These are phyloP conservation scores for Daldinia bambusicola DNA, from an alignment of 495 filamentous ascomycete genomes.

Conservation along the genomic window DNA sequence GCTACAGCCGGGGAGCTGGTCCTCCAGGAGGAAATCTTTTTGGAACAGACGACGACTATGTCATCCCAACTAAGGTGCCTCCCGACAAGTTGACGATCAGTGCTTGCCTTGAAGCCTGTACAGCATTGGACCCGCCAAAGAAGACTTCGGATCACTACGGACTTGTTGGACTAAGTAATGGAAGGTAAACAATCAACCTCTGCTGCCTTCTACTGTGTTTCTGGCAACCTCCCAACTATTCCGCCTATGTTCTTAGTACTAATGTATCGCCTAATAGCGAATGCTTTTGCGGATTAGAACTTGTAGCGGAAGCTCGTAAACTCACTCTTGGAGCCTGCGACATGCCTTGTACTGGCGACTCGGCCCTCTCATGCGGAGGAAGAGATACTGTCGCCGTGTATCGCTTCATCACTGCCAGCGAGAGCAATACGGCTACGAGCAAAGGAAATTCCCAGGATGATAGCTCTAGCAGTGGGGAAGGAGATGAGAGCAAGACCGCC, in stretches of 20 bases:
- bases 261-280: conserved; percentile 14
- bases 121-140: neutral
- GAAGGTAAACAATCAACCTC: conserved; percentile 24
- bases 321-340: conserved; percentile 30
- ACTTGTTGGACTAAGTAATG: conserved; percentile 34
- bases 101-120: conserved; percentile 32
- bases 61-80: neutral
- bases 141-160: conserved; percentile 9
- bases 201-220: neutral
- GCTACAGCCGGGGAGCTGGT: conserved; percentile 17
- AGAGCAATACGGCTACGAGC: neutral
- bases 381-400: conserved; percentile 30
- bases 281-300: conserved; percentile 36
- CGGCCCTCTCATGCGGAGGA: conserved; percentile 35
- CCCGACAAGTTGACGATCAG: conserved; percentile 26
- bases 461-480: neutral
- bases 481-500: neutral
- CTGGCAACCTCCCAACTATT: neutral
- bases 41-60: conserved; percentile 15
- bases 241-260: neutral
- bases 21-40: conserved; percentile 21
- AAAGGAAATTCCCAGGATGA: neutral
- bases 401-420: conserved; percentile 5
- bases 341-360: conserved; percentile 32
- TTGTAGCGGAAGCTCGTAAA: conserved; percentile 22